Evolutionary conservation across 805 yeast genomes (phyloP).

Genomic region (Hanseniaspora taiwanica): DNA sequence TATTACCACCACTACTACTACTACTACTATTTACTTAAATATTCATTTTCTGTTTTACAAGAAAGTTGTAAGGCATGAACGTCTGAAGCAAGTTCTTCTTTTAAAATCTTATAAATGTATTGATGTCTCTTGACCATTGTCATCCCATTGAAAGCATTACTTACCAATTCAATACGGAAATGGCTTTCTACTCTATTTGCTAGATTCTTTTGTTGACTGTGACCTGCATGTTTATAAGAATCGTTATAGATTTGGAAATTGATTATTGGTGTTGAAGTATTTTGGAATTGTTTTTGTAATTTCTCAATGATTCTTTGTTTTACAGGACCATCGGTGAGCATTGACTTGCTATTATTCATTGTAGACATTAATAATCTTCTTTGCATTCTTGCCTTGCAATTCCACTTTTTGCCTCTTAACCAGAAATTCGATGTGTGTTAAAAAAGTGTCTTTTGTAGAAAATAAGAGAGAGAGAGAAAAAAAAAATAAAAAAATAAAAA

Average conservation of each 20-base stretch:
- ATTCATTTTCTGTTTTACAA: constrained; percentile 62
- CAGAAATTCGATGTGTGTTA: too few relatives aligned
- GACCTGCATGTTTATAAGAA: constrained; percentile 79
- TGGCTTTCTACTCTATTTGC: constrained; percentile 67
- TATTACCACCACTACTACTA: too few relatives aligned
- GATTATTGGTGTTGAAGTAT: not conserved
- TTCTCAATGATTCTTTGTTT: not conserved
- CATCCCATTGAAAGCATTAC: constrained; percentile 53
- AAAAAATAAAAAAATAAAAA: too few relatives aligned
- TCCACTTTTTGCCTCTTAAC: not conserved
- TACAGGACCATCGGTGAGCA: not conserved
- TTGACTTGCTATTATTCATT: too few relatives aligned
- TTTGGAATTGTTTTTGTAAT: not conserved
- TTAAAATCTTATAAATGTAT: constrained; percentile 50
- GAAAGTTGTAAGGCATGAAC: constrained; percentile 82
- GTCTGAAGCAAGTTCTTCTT: constrained; percentile 63
- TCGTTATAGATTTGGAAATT: constrained; percentile 54
- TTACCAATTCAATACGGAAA: constrained; percentile 61
- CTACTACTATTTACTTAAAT: constrained; percentile 11
- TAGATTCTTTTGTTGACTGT: constrained; percentile 67
- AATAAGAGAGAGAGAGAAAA: too few relatives aligned
- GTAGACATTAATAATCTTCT: too few relatives aligned
- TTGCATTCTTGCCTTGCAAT: too few relatives aligned
- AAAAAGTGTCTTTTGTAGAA: too few relatives aligned
- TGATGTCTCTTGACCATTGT: constrained; percentile 67